Evolutionary conservation across 768 basidiomycete species (phyloP), one percentile per base, ranked within the genome.

Genomic region (Rhodotorula diobovata): DNA sequence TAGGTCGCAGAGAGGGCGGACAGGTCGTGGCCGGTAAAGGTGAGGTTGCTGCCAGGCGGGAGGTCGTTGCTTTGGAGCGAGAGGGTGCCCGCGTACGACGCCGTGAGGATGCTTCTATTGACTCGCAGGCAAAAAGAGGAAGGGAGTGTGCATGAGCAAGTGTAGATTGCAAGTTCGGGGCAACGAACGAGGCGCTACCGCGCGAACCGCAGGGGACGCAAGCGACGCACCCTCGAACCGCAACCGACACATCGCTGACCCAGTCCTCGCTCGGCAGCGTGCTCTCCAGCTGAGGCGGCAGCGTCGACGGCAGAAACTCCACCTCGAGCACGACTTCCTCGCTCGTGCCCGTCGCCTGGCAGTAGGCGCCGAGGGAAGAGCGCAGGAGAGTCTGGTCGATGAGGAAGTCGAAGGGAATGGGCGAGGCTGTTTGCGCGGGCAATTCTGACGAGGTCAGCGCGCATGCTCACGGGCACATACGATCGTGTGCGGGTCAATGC

Each of bases 311-410:
- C 67, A 96, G 87, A 81, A 95, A 95, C 80, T 95, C 93, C 56
- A 96, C 86, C 77, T 94, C 88, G 32, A 96, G 85, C 6, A 90
- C 92, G 80, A 92, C 90, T 85, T 94, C 91, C 88, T 91, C 89
- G 35, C 87, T 88, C 55, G 88, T 83, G 2, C 85, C 87, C 77
- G 88, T 85, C 75, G 87, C 87, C 10, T 51, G 53, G 61, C 75
- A 73, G 58, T 72, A 77, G 76, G 88, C 88, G 21, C 84, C 87
- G 37, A 99, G 79, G 37, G 84, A 87, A 0, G 85, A 84, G 57
- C 89, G 83, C 6, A 97, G 80, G 21, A 97, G 85, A 28, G 68
- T 61, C 56, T 67, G 70, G 64, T 72, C 68, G 55, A 96, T 83
- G 56, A 99, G 81, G 80, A 97, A 98, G 80, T 99, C 94, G 79